Conservation (phyloP, 176 grass and related monocot species). For the Chloris gayana region DNA sequence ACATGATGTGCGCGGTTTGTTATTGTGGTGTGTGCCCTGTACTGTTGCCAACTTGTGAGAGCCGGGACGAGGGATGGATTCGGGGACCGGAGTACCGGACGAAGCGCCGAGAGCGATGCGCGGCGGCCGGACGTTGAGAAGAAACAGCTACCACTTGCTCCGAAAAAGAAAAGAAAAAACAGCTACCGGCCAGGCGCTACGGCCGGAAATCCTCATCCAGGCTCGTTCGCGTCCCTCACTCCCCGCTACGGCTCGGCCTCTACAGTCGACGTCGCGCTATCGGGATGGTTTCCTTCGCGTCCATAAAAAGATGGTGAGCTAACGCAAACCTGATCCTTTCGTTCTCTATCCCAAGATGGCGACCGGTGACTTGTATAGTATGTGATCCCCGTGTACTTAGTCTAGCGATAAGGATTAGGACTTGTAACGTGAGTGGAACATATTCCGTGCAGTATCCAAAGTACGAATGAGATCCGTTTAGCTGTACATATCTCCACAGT, state of each 20-base stretch:
- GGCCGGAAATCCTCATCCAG: no score
- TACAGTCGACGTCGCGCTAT: background rate
- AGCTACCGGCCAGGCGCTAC: background rate
- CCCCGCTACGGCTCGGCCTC: background rate
- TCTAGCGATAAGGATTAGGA: background rate
- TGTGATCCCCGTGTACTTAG: background rate
- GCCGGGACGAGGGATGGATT: background rate
- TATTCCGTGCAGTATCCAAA: background rate
- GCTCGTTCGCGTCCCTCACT: no score
- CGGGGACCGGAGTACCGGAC: background rate
- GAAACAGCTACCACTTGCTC: background rate
- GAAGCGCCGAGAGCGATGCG: background rate
- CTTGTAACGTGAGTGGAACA: background rate
- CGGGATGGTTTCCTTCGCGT: background rate
- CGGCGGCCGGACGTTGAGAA: constrained; percentile 2
- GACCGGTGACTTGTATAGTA: background rate
- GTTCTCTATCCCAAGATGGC: background rate
- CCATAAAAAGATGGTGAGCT: background rate
- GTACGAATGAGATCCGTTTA: background rate
- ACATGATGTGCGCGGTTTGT: no score
- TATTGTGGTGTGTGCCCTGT: background rate
- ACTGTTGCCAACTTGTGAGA: background rate
- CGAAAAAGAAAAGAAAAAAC: background rate
- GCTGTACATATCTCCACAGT: background rate
- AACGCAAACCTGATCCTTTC: background rate